These are phyloP conservation scores for Dryas drummondii DNA, from an alignment of 306 rosid genomes.

Conservation along the genomic window DNA sequence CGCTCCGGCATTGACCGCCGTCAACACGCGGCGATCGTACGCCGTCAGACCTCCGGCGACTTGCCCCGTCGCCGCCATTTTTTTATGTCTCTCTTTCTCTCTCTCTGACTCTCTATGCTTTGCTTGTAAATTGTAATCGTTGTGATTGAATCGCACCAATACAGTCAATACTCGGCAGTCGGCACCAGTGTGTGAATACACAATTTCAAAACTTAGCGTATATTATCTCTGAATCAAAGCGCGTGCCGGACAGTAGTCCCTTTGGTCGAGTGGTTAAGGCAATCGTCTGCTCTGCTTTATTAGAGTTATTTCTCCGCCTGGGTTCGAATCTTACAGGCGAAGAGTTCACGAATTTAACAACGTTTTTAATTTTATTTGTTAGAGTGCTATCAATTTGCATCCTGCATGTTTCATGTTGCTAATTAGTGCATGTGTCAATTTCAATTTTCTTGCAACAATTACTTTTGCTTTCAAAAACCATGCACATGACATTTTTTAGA, in stretches of 20 bases:
- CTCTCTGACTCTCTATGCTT: background rate
- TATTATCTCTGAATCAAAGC: no score
- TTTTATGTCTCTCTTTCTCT: background rate
- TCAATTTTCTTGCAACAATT: background rate
- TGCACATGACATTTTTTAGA: background rate
- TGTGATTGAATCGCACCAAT: conserved; percentile 19
- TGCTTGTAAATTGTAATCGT: background rate
- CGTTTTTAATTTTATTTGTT: background rate
- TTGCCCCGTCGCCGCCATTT: conserved; percentile 50
- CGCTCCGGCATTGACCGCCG: conserved; percentile 67
- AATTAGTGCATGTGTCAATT: background rate
- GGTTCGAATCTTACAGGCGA: conserved; percentile 33
- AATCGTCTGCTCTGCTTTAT: conserved; percentile 18
- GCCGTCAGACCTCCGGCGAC: conserved; percentile 51
- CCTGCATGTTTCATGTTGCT: background rate
- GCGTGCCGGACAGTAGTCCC: no score
- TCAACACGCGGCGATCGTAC: conserved; percentile 58
- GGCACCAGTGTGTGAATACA: background rate
- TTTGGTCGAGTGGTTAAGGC: conserved; percentile 23
- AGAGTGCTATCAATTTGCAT: background rate
- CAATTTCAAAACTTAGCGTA: background rate
- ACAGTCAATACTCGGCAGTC: background rate
- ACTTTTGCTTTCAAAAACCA: background rate
- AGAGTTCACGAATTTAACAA: background rate
- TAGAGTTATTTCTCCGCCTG: conserved; percentile 15